Evolutionary conservation across 2,329 filamentous ascomycete genomes (phyloP), one percentile per base, ranked within the genome.

Genomic region (Trichoderma sp.): DNA sequence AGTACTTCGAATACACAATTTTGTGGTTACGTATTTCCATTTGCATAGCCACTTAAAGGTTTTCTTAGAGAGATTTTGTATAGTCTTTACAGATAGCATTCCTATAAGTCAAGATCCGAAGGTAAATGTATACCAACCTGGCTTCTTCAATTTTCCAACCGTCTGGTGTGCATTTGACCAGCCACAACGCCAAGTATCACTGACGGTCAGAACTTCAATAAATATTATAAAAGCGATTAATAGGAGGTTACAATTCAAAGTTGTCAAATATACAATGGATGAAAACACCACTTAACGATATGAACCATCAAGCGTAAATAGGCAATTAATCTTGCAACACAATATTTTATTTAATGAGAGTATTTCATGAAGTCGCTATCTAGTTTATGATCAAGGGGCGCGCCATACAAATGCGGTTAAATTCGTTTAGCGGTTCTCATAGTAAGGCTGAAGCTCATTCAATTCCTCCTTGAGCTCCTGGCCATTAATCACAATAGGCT

Each of bases 401-500:
- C 1, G 12, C 10, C 19, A 39, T 0, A 12, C 17, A 6, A n/a
- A 13, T 29, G 1, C 22, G 2, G 5, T 3, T 39, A 15, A 27
- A 8, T 22, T 5, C 17, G 3, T 60, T 42, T 52, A 67, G 50
- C 54, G 61, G 9, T 25, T 25, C 42, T 52, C 64, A 27, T 67
- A 67, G 54, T 67, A 58, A 2, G 64, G 34, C 13, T 59, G 37
- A 8, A 67, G 54, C 13, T 67, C 64, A n/a, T 59, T 58, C 3
- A 67, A 54, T 34, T 67, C 64, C 42, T 67, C 53, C 17, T 32
- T 52, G 1, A 67, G 64, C 3, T 48, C 45, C 34, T 67, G 34
- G 12, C 64, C 64, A 60, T 67, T 39, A 32, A 67, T 15, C 1
- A 67, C 32, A 52, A 67, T 58, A 9, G 64, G 64, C 42, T 67